phyloP scores from a whole-genome alignment of 2,329 filamentous ascomycete genomes.

The Penicillium sp. region DNA sequence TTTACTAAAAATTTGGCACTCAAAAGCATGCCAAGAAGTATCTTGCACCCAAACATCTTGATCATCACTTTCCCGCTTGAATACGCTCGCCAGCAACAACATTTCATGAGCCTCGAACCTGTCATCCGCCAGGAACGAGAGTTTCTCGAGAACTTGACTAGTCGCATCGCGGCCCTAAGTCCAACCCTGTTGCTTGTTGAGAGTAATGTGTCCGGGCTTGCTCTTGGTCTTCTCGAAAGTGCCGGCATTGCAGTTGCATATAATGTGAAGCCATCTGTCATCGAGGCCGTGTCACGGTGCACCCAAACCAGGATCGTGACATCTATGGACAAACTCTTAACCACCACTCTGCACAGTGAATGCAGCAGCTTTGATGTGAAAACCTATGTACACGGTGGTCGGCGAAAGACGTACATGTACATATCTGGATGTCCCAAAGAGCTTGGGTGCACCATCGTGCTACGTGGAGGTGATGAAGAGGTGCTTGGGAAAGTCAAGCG shows the following conservation, averaged over 20 bases:
- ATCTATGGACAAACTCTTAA: constrained; percentile 87
- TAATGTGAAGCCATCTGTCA: constrained; percentile 93
- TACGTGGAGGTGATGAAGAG: constrained; percentile 70
- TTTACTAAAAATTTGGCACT: constrained; percentile 96
- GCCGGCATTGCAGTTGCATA: constrained; percentile 89
- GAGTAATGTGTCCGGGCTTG: constrained; percentile 84
- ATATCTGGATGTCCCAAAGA: constrained; percentile 84
- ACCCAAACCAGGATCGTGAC: constrained; percentile 89
- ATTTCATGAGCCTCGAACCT: constrained; percentile 97
- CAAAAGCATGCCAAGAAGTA: constrained; percentile 90
- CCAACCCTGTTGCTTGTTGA: constrained; percentile 88
- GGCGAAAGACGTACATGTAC: constrained; percentile 93
- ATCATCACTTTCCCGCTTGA: constrained; percentile 94
- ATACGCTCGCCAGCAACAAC: constrained; percentile 84
- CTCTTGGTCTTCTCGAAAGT: constrained; percentile 78
- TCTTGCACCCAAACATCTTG: constrained; percentile 75
- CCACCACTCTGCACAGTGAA: constrained; percentile 65
- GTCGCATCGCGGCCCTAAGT: constrained; percentile 76
- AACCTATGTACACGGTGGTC: constrained; percentile 79
- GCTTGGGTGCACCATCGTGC: constrained; percentile 87
- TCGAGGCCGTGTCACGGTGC: constrained; percentile 89
- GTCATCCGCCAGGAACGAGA: constrained; percentile 96
- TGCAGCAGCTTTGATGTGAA: constrained; percentile 90
- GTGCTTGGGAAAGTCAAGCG: constrained; percentile 74
- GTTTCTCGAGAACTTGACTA: constrained; percentile 84